Evolutionary conservation across 2,329 filamentous ascomycete species (phyloP).

Genomic region (Epichloe gansuensis): DNA sequence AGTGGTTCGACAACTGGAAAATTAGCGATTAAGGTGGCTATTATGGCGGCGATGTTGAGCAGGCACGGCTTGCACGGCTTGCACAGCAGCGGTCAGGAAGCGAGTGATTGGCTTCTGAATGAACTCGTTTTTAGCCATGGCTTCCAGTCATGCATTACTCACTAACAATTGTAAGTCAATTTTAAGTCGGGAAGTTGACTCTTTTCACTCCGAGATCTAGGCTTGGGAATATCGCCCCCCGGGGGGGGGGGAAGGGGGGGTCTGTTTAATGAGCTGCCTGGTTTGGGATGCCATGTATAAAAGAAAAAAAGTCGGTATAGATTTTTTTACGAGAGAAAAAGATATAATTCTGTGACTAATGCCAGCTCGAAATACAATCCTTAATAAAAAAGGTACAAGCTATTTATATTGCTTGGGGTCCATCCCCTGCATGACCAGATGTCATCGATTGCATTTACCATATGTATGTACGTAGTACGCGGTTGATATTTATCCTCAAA

Average conservation of each 20-base stretch:
- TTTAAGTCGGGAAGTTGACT: background rate
- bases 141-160: background rate
- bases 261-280: slow-evolving; percentile 10
- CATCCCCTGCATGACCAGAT: background rate
- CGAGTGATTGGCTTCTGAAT: background rate
- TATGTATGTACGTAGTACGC: slow-evolving; percentile 14
- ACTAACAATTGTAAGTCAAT: background rate
- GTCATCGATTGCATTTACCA: background rate
- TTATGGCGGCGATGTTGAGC: background rate
- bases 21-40: slow-evolving; percentile 48
- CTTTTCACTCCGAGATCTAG: slow-evolving; percentile 3
- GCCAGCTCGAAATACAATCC: slow-evolving; percentile 11
- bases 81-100: background rate
- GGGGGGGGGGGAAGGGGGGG: slow-evolving; percentile 2
- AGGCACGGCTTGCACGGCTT: background rate
- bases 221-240: slow-evolving; percentile 3
- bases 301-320: slow-evolving; percentile 8
- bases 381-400: background rate
- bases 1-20: slow-evolving; percentile 84
- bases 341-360: slow-evolving; percentile 17
- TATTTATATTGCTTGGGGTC: no score
- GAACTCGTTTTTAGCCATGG: background rate
- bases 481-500: slow-evolving; percentile 7
- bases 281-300: slow-evolving; percentile 11
- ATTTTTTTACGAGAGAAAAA: slow-evolving; percentile 7